Evolutionary conservation across 2,329 filamentous ascomycete genomes (phyloP).

Genomic region (Fonsecaea pedrosoi): DNA sequence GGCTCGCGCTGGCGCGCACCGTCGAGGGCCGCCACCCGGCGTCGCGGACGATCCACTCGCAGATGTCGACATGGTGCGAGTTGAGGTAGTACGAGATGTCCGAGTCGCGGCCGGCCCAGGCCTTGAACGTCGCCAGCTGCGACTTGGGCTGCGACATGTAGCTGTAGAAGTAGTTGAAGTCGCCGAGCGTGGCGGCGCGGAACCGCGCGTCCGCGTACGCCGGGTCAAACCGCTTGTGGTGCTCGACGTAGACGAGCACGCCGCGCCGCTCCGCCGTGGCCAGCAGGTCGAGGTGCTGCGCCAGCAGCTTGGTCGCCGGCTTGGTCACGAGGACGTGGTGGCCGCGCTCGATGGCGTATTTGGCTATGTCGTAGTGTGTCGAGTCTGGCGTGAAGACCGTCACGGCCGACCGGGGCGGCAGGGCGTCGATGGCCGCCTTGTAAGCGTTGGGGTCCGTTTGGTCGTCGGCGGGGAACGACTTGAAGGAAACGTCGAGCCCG

Average conservation of each 20-base stretch:
- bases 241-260: constrained; percentile 92
- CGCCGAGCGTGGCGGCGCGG: constrained; percentile 77
- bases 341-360: constrained; percentile 86
- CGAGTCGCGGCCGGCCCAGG: constrained; percentile 88
- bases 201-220: constrained; percentile 80
- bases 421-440: constrained; percentile 83
- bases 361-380: constrained; percentile 88
- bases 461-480: constrained; percentile 79
- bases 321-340: constrained; percentile 95
- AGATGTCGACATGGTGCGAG: constrained; percentile 91
- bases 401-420: constrained; percentile 80
- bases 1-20: constrained; percentile 78
- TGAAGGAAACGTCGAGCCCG: constrained; percentile 82
- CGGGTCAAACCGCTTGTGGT: constrained; percentile 95
- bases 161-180: constrained; percentile 98
- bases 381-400: constrained; percentile 96
- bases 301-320: constrained; percentile 84
- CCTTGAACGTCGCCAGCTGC: constrained; percentile 92
- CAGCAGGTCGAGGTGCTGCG: constrained; percentile 78
- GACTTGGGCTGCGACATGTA: constrained; percentile 96
- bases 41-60: constrained; percentile 87
- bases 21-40: constrained; percentile 79
- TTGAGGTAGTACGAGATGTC: constrained; percentile 98
- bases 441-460: constrained; percentile 78
- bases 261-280: constrained; percentile 73